Conservation (phyloP, 176 grass and related monocot genomes). For the Oryza rufipogon region DNA sequence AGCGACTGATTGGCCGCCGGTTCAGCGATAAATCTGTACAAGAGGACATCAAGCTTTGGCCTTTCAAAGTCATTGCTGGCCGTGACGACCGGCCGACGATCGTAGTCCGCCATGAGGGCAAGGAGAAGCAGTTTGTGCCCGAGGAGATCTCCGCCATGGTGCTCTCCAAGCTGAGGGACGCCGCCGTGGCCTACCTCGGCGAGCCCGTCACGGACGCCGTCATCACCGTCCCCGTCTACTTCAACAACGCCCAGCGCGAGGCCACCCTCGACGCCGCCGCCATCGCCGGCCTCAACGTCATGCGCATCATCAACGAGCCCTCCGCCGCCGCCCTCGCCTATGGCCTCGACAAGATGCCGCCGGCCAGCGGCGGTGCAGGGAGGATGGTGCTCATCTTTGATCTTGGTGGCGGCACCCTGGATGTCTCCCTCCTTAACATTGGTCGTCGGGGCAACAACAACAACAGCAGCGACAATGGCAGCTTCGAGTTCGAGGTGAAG, state of each 20-base stretch:
- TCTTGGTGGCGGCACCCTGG: slow-evolving; percentile 22
- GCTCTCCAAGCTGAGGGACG: slow-evolving; percentile 60
- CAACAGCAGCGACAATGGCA: too few species aligned
- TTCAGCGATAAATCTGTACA: slow-evolving; percentile 78
- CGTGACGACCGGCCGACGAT: slow-evolving; percentile 78
- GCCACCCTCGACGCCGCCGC: too few species aligned
- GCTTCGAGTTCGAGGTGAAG: slow-evolving; percentile 37
- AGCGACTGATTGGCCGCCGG: slow-evolving; percentile 74
- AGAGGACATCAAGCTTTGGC: slow-evolving; percentile 74
- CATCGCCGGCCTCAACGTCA: too few species aligned
- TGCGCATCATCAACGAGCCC: too few species aligned
- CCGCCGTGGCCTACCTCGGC: slow-evolving; percentile 52
- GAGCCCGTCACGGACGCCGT: neutral
- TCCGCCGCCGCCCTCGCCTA: too few species aligned
- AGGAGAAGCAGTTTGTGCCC: slow-evolving; percentile 66
- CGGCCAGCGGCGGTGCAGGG: too few species aligned
- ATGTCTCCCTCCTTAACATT: slow-evolving; percentile 43
- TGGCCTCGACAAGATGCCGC: too few species aligned
- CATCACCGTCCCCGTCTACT: too few species aligned
- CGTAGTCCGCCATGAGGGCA: slow-evolving; percentile 56
- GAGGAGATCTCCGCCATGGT: slow-evolving; percentile 85
- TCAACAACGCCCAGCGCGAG: too few species aligned
- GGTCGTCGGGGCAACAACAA: neutral
- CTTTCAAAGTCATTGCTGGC: slow-evolving; percentile 65
- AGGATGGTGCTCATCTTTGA: too few species aligned